Evolutionary conservation across 129 eudicot genomes (phyloP).

Genomic region (Centella asiatica): DNA sequence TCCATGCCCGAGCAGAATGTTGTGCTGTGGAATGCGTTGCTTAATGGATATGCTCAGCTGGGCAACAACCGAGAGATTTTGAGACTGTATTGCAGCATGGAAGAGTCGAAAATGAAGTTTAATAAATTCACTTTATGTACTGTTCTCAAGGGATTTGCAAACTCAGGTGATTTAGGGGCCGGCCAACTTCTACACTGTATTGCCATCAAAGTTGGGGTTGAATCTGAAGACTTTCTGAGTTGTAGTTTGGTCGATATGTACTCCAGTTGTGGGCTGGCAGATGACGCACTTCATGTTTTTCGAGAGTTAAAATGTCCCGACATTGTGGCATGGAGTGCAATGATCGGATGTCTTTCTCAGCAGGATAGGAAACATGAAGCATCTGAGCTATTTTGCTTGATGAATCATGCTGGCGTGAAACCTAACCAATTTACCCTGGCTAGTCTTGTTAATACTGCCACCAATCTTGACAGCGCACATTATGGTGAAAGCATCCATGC

Average conservation of each 20-base stretch:
- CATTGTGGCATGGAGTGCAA: constrained; percentile 19
- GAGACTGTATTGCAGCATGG: constrained; percentile 18
- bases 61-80: constrained; percentile 16
- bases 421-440: constrained; percentile 19
- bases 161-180: constrained; percentile 5
- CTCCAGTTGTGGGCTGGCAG: constrained; percentile 12
- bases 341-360: constrained; percentile 24
- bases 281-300: constrained; percentile 20
- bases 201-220: constrained; percentile 20
- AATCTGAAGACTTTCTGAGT: constrained; percentile 15
- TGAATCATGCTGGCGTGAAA: constrained; percentile 13
- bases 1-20: constrained; percentile 19
- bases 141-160: constrained; percentile 22
- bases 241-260: constrained; percentile 26
- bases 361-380: constrained; percentile 19
- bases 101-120: constrained; percentile 15
- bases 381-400: constrained; percentile 9
- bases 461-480: constrained; percentile 2
- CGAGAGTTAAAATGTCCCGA: constrained; percentile 11
- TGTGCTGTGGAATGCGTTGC: constrained; percentile 28
- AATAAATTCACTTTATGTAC: constrained; percentile 18
- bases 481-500: constrained; percentile 25
- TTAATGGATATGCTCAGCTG: constrained; percentile 21
- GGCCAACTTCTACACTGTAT: constrained; percentile 18
- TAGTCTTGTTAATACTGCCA: constrained; percentile 16